Base-by-base conservation (phyloP, 805 yeast species). In the Candida ipomoeae region DNA sequence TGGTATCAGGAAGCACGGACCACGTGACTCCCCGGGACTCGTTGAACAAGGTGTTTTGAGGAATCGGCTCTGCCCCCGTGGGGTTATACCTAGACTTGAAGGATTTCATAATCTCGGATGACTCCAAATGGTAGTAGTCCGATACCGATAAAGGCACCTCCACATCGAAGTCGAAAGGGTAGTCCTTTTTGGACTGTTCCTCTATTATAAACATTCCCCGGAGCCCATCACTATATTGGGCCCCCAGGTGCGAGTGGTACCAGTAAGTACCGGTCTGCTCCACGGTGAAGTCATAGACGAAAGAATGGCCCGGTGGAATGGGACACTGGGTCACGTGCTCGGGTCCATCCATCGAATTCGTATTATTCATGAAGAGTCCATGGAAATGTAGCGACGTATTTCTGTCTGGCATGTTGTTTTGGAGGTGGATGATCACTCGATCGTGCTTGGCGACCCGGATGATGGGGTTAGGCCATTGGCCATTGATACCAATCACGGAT, bases 51-150 rank as follows among this genome's bases (percentile, higher is more conserved):
- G 80, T 52, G 59, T 80, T 82, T 54, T 83, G 83, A 2, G 92
- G 92, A 46, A 86, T 76, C 14, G 95, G 95, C 62, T 87, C 95
- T 15, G 87, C 89, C 38, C 95, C 95, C 2, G 91, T 86, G 18
- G 95, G 95, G 58, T 87, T 87, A 61, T 79, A 87, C 56, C 87
- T 72, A 39, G 78, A 75, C 59, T 83, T 64, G 63, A 85, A 86
- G 37, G 70, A 69, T 17, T 66, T 56, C 44, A 73, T 64, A 26
- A 85, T 70, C 2, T 67, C 75, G 29, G 69, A 67, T 54, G 82
- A 75, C 45, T 77, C 70, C 32, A 72, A 68, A 60, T 84, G 88
- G 63, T 86, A 87, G 70, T 83, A 77, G 55, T 87, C 95, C 38
- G 82, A 64, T 7, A 87, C 56, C 5, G 83, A 74, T 44, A 85